These are phyloP conservation scores for Aureobasidium sp. DNA, from an alignment of 2,329 filamentous ascomycete species.

Conservation along the genomic window DNA sequence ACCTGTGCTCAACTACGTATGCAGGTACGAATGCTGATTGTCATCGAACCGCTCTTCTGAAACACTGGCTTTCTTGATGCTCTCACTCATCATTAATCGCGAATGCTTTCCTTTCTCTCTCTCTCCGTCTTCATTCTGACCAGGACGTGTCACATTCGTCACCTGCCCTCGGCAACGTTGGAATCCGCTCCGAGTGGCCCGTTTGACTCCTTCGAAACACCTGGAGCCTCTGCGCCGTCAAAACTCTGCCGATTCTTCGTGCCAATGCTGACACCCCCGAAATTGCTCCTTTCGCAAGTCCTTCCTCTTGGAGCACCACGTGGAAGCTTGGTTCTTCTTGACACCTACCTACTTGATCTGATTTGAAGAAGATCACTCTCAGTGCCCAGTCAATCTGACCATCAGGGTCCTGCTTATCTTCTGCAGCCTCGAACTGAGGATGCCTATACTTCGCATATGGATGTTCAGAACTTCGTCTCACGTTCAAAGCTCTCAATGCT, in stretches of 20 bases:
- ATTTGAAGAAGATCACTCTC: too few species aligned
- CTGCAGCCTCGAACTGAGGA: too few species aligned
- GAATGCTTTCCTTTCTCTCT: background rate
- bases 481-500: too few species aligned
- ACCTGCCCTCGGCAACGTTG: slow-evolving; percentile 3
- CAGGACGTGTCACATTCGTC: background rate
- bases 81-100: background rate
- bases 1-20: background rate
- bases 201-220: background rate
- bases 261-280: background rate
- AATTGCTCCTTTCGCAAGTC: slow-evolving; percentile 1
- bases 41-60: slow-evolving; percentile 1
- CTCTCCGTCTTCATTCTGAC: background rate
- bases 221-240: background rate
- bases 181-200: slow-evolving; percentile 3
- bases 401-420: too few species aligned
- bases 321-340: background rate
- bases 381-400: too few species aligned
- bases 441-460: too few species aligned
- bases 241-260: background rate
- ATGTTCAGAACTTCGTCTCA: too few species aligned
- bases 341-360: too few species aligned
- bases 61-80: background rate
- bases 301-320: background rate
- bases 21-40: slow-evolving; percentile 4